Base-by-base conservation (phyloP, 106 monocot genomes). In the Gastrodia elata region DNA sequence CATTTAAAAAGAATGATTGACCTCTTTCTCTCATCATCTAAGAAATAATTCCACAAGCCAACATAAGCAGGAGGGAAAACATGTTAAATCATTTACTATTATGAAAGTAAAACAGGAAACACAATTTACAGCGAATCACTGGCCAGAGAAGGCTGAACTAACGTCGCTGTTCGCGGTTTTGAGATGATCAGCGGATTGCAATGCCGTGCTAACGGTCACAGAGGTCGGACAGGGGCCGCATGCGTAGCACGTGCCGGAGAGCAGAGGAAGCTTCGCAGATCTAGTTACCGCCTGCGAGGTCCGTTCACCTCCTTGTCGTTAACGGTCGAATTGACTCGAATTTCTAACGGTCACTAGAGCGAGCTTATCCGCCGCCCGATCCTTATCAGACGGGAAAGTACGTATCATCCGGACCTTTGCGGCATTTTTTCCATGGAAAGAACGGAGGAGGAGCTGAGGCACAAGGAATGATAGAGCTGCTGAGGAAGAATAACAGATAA, bases 291-390 rank as follows among this genome's bases (percentile, higher is more conserved):
- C 36, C 39, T 61, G 0, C 33, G 7, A 10, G 13, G 33, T 42
- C 56, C 39, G 36, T 16, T 4, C 57, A 27, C 57, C 39, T 0
- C 16, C 28, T 4, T 38, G n/a, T 38, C 55, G 79, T 37, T 67
- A 86, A 82, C 86, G 86, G 86, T 82, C 82, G 71, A 59, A 52
- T 82, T 81, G 68, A 48, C 64, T 38, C 57, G 7, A 24, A 11
- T 20, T 16, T 44, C 56, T 13, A 79, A 79, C 83, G 83, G 75
- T 79, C 83, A 73, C 39, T 18, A 70, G 57, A 32, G 28, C 35
- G 39, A 39, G n/a, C 13, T 48, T 70, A 22, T 33, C 33, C 7
- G 5, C 83, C 85, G 71, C 85, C 33, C 36, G 75, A 77, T 89
- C 74, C 14, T 35, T 7, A 83, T 85, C 75, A 38, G 35, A 83